Evolutionary conservation across 192 early-diverging fungal species (phyloP), one percentile per base, ranked within the genome.

Genomic region (Coemansia sp.): DNA sequence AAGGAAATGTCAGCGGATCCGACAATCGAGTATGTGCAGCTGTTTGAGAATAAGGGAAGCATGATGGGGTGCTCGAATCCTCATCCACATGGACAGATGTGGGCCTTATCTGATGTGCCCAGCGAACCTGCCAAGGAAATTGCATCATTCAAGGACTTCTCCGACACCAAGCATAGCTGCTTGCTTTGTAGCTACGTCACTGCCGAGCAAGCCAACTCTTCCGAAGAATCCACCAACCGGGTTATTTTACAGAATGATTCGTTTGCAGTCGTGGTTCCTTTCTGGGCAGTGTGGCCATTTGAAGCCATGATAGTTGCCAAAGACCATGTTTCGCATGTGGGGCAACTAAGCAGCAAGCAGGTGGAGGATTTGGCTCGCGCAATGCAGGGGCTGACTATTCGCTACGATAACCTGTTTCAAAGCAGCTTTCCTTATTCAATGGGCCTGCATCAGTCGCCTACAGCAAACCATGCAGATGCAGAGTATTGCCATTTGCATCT

Each of bases 11-110:
- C 76, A 6, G 43, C 68, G 6, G 54, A 82, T 13, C 65, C 76
- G 1, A 65, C 58, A 38, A 82, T 98, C 54, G 76, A 80, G 31
- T 87, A 98, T 62, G 87, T 93, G 35, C 93, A 96, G 78, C 80
- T 98, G 43, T 98, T 98, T 82, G 96, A 98, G 61, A 98, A 98
- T 81, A 98, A 98, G 79, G 96, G 96, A 8, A 77, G 88, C 0
- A 81, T 85, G 39, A 96, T 98, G 96, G 96, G 96, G 11, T 98
- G 96, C 70, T 94, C 92, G 21, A 96, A 94, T 64, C 94, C 96
- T 18, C 96, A 98, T 65, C 94, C 94, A 37, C 96, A 98, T 46
- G 87, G 93, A 36, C 94, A 96, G 66, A 83, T 92, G 45, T 98
- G 95, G 95, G 90, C 92, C 10, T 86, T 89, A 3, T 87, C 88